Conservation (phyloP, 2,329 filamentous ascomycete species). For the Malbranchea zuffiana region DNA sequence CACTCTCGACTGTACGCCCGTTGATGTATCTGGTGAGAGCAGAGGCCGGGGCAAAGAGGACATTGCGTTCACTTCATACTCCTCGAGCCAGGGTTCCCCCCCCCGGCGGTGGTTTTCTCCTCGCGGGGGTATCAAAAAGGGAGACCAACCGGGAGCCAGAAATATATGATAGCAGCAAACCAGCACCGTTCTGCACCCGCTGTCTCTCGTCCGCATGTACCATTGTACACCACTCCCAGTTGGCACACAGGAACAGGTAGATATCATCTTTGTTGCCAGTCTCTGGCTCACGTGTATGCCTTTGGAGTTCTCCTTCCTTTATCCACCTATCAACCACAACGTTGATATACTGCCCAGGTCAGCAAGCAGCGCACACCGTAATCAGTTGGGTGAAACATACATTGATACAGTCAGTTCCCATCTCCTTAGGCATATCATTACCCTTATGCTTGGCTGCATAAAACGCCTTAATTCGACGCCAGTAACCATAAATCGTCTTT, state of each 20-base stretch:
- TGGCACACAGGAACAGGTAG: conserved; percentile 1
- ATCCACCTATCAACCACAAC: neutral
- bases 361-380: neutral
- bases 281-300: neutral
- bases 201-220: conserved; percentile 5
- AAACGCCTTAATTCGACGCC: conserved; percentile 1
- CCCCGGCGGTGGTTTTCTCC: neutral
- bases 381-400: neutral
- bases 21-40: neutral
- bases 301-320: neutral
- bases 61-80: no score
- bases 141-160: conserved; percentile 2
- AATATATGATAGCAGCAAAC: conserved; percentile 1
- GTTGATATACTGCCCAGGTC: neutral
- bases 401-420: conserved; percentile 1
- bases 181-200: neutral
- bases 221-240: conserved; percentile 4
- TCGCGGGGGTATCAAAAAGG: conserved; percentile 1
- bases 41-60: neutral
- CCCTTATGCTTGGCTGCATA: conserved; percentile 1
- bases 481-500: conserved; percentile 1
- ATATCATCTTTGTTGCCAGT: neutral
- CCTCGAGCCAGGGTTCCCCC: neutral
- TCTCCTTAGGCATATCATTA: conserved; percentile 1
- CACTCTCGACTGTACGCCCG: neutral